These are phyloP conservation scores for Polygonum aviculare DNA, from an alignment of 148 eudicot genomes.

Conservation along the genomic window DNA sequence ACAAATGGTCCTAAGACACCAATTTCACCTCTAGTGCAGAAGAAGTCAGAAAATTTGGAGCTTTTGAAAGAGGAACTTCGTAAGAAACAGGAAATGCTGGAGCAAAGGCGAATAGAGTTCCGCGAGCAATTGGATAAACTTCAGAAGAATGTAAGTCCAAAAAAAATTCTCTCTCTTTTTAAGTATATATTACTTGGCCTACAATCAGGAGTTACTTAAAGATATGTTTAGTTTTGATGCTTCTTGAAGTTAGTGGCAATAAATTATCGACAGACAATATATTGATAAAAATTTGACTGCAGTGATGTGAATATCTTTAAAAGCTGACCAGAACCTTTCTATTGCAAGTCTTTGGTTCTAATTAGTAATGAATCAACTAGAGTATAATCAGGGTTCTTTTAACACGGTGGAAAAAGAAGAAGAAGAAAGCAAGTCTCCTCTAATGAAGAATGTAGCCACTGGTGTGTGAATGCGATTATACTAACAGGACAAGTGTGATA, in stretches of 20 bases:
- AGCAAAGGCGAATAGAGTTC: slow-evolving; percentile 68
- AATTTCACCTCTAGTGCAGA: slow-evolving; percentile 34
- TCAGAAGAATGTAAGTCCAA: slow-evolving; percentile 53
- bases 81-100: slow-evolving; percentile 89
- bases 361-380: background rate
- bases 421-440: background rate
- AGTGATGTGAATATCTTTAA: background rate
- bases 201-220: background rate
- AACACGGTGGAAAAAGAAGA: background rate
- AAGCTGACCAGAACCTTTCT: background rate
- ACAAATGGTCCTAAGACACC: slow-evolving; percentile 37
- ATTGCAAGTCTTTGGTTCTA: background rate
- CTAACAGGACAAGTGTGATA: background rate
- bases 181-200: background rate
- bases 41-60: slow-evolving; percentile 71
- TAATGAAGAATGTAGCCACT: background rate
- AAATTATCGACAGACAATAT: background rate
- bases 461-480: background rate
- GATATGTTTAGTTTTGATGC: background rate
- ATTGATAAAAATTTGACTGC: background rate
- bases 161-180: background rate
- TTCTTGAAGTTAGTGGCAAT: background rate
- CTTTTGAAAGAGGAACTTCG: slow-evolving; percentile 81
- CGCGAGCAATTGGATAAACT: slow-evolving; percentile 59
- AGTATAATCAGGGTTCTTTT: background rate